Conservation (phyloP, 169 alveolate species). For the Blepharisma undulans region DNA sequence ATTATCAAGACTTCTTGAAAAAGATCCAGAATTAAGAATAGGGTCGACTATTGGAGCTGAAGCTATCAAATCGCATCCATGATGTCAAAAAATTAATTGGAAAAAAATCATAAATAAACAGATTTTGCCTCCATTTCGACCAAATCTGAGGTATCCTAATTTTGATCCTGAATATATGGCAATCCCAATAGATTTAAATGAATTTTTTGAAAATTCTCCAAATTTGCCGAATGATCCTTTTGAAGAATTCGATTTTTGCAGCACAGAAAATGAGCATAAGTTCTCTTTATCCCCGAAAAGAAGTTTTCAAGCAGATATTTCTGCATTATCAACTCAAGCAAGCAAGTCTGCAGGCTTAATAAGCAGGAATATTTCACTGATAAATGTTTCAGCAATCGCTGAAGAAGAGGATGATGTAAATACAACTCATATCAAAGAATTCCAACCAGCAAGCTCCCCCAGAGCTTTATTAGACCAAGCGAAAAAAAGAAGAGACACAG, state of each 20-base stretch:
- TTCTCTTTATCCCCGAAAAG: background rate
- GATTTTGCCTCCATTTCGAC: slow-evolving; percentile 74
- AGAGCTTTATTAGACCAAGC: background rate
- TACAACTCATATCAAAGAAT: background rate
- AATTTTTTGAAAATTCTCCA: background rate
- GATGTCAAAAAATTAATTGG: slow-evolving; percentile 69
- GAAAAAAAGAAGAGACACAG: background rate
- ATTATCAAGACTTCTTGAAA: slow-evolving; percentile 58
- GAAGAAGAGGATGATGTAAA: background rate
- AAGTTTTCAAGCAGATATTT: background rate
- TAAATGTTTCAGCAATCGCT: background rate
- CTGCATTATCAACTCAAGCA: background rate
- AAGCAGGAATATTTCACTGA: background rate
- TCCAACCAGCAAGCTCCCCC: background rate
- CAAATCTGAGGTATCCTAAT: slow-evolving; percentile 46
- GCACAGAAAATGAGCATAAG: background rate
- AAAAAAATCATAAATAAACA: slow-evolving; percentile 52
- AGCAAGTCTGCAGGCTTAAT: background rate
- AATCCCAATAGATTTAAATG: background rate
- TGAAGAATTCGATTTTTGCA: background rate
- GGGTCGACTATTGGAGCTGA: slow-evolving; percentile 63
- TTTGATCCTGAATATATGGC: slow-evolving; percentile 44
- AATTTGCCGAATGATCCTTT: background rate
- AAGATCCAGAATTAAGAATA: slow-evolving; percentile 72
- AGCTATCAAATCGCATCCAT: slow-evolving; percentile 70